phyloP scores from a whole-genome alignment of 768 basidiomycete genomes.

The Amanita fuliginea region DNA sequence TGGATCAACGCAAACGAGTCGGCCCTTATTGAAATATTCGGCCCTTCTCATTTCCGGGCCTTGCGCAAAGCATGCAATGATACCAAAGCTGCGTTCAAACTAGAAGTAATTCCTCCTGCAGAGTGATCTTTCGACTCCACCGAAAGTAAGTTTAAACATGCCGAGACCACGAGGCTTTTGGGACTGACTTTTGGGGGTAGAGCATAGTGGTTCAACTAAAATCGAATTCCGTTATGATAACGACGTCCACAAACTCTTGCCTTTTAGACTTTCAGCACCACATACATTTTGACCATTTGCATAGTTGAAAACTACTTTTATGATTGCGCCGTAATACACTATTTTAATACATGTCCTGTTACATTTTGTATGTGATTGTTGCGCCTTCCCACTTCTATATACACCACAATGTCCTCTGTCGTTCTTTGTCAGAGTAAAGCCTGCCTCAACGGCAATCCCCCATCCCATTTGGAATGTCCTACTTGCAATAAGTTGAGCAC shows the following conservation, averaged over 20 bases:
- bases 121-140: not conserved
- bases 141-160: constrained; percentile 4
- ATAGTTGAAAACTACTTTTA: not conserved
- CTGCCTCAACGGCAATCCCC: constrained; percentile 76
- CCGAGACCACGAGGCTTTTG: constrained; percentile 1
- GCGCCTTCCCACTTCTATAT: constrained; percentile 5
- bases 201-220: not conserved
- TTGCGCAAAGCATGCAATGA: constrained; percentile 66
- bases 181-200: not conserved
- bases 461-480: constrained; percentile 83
- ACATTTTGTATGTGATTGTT: not conserved
- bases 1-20: constrained; percentile 68
- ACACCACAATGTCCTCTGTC: constrained; percentile 12
- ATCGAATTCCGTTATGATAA: not conserved
- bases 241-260: not conserved
- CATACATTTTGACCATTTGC: not conserved
- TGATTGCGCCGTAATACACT: not conserved
- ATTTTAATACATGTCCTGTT: not conserved
- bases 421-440: constrained; percentile 55
- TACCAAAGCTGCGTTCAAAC: constrained; percentile 61
- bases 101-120: constrained; percentile 43
- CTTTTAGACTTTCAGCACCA: not conserved
- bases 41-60: constrained; percentile 58
- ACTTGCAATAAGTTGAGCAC: constrained; percentile 74
- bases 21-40: constrained; percentile 63